Conservation (phyloP, 257 asterid species). For the Solanum bulbocastanum region DNA sequence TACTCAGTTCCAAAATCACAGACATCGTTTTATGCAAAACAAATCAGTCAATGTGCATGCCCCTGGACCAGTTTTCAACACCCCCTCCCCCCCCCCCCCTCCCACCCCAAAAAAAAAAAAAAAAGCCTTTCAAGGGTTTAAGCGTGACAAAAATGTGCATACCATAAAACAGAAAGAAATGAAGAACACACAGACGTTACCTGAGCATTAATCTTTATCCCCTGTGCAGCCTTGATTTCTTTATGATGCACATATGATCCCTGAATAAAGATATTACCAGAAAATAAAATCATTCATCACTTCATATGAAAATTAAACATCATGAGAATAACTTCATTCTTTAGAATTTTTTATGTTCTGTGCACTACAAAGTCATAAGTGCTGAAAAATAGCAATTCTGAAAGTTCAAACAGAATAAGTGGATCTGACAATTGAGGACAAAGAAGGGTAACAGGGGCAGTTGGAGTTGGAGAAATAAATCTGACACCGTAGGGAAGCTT, state of each 20-base stretch:
- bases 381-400: not conserved
- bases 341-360: not conserved
- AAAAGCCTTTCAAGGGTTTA: not conserved
- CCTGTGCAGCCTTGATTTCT: slow-evolving; percentile 97
- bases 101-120: too few species aligned
- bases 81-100: too few species aligned
- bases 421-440: not conserved
- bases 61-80: not conserved
- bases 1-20: not conserved
- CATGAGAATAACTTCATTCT: not conserved
- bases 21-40: not conserved
- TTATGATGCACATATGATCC: slow-evolving; percentile 86
- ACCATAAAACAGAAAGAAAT: not conserved
- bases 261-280: slow-evolving; percentile 26
- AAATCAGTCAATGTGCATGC: not conserved
- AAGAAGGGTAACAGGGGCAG: not conserved
- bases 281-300: not conserved
- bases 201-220: slow-evolving; percentile 95
- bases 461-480: not conserved
- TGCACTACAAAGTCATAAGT: not conserved
- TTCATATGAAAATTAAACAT: not conserved
- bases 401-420: not conserved
- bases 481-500: not conserved
- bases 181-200: slow-evolving; percentile 21
- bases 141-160: not conserved